A percentile compares a stretch with the other conserved stretches of the same genome.
These are phyloP conservation scores for Camillea tinctor DNA, from an alignment of 2,329 filamentous ascomycete genomes.

Conservation along the genomic window DNA sequence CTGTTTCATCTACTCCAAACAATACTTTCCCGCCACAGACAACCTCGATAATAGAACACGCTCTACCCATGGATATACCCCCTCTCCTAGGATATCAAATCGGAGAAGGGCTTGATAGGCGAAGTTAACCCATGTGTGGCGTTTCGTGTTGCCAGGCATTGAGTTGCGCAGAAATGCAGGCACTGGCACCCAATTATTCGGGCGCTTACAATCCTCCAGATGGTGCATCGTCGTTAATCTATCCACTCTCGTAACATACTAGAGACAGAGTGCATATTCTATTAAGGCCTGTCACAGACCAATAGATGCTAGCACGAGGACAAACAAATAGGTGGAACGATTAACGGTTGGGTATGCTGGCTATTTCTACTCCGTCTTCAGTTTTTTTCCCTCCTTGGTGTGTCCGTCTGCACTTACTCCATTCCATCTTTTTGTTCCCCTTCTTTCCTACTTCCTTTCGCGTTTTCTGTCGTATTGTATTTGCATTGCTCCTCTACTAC, in stretches of 20 bases:
- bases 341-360: not conserved
- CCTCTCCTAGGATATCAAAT: constrained; percentile 3
- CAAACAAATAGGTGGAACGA: not conserved
- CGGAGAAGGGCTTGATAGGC: constrained; percentile 8
- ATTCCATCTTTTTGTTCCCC: not conserved
- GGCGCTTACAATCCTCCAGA: constrained; percentile 4
- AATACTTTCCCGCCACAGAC: not conserved
- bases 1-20: not conserved
- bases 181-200: constrained; percentile 9
- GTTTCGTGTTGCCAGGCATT: constrained; percentile 21
- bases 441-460: not conserved
- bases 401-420: not conserved
- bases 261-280: not conserved
- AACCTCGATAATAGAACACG: constrained; percentile 7
- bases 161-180: constrained; percentile 17
- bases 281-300: not conserved
- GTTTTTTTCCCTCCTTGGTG: not conserved
- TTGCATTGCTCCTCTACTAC: not conserved
- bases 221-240: not conserved
- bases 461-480: not conserved
- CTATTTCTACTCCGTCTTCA: not conserved
- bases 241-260: not conserved
- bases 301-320: too few species aligned
- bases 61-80: not conserved
- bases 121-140: constrained; percentile 16